A percentile compares a stretch with the other conserved stretches of the same genome.
Conservation (phyloP, 179 eudicot genomes). For the Beta lomatogona region DNA sequence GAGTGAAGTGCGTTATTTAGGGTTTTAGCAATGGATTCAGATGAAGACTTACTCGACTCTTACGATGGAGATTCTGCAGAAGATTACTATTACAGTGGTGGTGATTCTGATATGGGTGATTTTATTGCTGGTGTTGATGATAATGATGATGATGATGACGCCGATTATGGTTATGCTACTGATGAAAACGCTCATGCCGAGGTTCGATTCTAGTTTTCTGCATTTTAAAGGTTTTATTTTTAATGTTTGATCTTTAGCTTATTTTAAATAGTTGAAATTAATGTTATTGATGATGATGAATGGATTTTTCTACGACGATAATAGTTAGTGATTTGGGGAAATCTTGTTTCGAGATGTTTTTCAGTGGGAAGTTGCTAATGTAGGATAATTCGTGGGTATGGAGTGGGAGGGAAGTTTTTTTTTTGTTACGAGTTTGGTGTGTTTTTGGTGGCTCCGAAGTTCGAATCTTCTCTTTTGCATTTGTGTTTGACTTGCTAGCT, state of each 20-base stretch:
- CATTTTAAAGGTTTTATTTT: not conserved
- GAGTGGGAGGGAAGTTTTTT: no score
- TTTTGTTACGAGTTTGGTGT: no score
- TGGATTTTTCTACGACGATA: not conserved
- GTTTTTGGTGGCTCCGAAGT: no score
- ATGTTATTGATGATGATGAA: not conserved
- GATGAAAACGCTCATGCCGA: constrained; percentile 28
- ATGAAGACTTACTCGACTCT: constrained; percentile 53
- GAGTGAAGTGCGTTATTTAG: constrained; percentile 8
- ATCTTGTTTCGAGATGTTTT: no score
- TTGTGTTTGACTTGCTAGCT: not conserved
- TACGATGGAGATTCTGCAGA: constrained; percentile 52
- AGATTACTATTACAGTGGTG: constrained; percentile 47
- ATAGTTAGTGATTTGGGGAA: no score
- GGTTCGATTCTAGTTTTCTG: constrained; percentile 9
- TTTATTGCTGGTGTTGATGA: constrained; percentile 30
- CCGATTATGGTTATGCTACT: constrained; percentile 44
- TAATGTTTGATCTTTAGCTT: not conserved
- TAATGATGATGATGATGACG: constrained; percentile 39
- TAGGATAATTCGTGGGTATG: no score
- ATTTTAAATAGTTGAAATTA: not conserved
- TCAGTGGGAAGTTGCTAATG: no score
- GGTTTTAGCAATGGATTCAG: constrained; percentile 48
- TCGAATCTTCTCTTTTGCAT: no score
- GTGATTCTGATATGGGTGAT: constrained; percentile 40